Base-by-base conservation (phyloP, 2,329 filamentous ascomycete species). In the Hymenoscyphus fraxineus region DNA sequence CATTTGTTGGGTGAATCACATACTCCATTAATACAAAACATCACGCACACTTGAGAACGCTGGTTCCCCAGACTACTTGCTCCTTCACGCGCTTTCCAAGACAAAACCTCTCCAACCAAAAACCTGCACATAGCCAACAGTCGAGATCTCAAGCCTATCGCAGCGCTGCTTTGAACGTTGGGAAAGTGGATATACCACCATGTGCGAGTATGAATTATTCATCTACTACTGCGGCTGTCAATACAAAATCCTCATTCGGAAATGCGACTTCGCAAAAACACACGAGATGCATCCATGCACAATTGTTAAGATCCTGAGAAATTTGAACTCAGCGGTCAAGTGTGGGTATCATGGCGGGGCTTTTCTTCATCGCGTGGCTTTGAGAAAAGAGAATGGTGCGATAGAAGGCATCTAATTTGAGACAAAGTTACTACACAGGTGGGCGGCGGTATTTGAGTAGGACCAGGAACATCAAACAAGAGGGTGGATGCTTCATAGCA, bases 331-430 rank as follows among this genome's bases (percentile, higher is more conserved):
- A 10, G 55, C 55, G 16, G 55, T 57, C 22, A 57, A 57, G 55
- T 57, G 55, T 10, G 55, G 55, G 32, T 57, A 57, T 57, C 55
- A 57, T 57, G 55, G 55, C 27, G 55, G 55, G 5, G 31, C 55
- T 31, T 57, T 57, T 13, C 12, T 57, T 57, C 55, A 57, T 57
- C 55, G 55, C 15, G 9, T 27, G 10, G 55, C 55, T 12, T 19
- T 38, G 55, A 57, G 19, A 19, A 54, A 27, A 10, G 47, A 27
- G 7, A 19, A 54, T 15, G 47, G 47, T 6, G 19, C 9, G 2
- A 54, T 54, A 27, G 47, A 54, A 13, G 47, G 19, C 6, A 27
- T 54, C 19, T 54, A 27, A 27, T 27, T 9, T 13, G 19, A 27
- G 9, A 27, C 12, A 19, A 2, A 19, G 22, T 6, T 27, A 3